These are phyloP conservation scores for Globisporangium apiculatum DNA, from an alignment of 352 stramenopile genomes.

Conservation along the genomic window DNA sequence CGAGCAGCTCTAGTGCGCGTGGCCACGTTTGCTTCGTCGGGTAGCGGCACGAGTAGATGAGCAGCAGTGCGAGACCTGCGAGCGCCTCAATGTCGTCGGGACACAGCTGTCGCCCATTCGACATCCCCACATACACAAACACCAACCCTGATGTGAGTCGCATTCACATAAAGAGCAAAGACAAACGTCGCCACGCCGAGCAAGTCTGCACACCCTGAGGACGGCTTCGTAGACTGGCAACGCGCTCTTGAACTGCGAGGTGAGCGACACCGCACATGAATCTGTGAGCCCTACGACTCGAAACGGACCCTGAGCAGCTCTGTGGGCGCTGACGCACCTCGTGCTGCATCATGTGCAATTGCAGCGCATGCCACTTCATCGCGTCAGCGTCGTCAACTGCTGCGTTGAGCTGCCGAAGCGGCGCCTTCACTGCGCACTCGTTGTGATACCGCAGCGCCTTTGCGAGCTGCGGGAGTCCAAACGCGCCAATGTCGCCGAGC, in stretches of 20 bases:
- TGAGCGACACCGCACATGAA: not conserved
- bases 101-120: slow-evolving; percentile 13
- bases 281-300: too few relatives aligned
- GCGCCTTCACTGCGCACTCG: slow-evolving; percentile 6
- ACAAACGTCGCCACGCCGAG: too few relatives aligned
- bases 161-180: too few relatives aligned
- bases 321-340: slow-evolving; percentile 1
- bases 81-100: slow-evolving; percentile 33
- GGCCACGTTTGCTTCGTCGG: slow-evolving; percentile 44
- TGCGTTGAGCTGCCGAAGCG: not conserved
- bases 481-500: slow-evolving; percentile 31
- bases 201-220: slow-evolving; percentile 27
- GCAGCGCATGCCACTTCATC: slow-evolving; percentile 32
- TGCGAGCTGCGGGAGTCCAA: slow-evolving; percentile 27
- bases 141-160: too few relatives aligned
- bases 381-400: slow-evolving; percentile 15
- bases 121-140: too few relatives aligned
- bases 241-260: slow-evolving; percentile 41
- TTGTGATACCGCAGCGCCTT: slow-evolving; percentile 36
- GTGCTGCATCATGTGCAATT: slow-evolving; percentile 39
- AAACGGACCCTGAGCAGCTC: too few relatives aligned
- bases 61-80: slow-evolving; percentile 37
- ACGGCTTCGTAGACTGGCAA: slow-evolving; percentile 38
- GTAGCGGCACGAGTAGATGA: slow-evolving; percentile 57
- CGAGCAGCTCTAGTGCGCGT: slow-evolving; percentile 30